Base-by-base conservation (phyloP, 1,284 basidiomycete genomes). In the Irpex sp. region DNA sequence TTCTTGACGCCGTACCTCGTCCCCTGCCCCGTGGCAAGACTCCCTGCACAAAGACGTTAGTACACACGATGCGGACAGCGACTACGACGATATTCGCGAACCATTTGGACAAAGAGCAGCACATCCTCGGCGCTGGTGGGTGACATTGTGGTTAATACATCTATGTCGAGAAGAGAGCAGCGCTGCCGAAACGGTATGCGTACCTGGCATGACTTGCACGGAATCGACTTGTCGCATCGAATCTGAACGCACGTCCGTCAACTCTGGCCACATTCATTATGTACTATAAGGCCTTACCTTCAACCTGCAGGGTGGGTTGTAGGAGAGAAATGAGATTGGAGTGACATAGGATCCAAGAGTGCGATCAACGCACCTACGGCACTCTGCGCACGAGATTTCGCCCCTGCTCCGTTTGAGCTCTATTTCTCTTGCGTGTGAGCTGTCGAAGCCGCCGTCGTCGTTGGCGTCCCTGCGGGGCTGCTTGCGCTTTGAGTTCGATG, bases 201-300 rank as follows among this genome's bases (percentile, higher is more conserved):
- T 71, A 85, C 85, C 77, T 86, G 85, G 72, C 86, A 89, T 6
- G 86, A 87, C 69, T 85, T 85, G 70, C 87, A 88, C 6, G 88
- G 87, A 64, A 91, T 87, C 66, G 87, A 82, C 79, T 89, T 91
- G 81, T 91, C 88, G 76, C 89, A 91, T 71, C 90, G 74, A 87
- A 81, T 75, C 89, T 89, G 66, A 58, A 44, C 37, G 21, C 48
- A 56, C 19, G 17, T 31, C 38, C 55, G 15, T 52, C 57, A 36
- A 57, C 21, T 38, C 11, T n/a, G 17, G 55, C 11, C n/a, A 31
- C 40, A 40, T 40, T 61, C 59, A 48, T 52, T 19, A 36, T 34
- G 26, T 13, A 26, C 44, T 55, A 44, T 38, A 36, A 55, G 31
- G 40, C 26, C 19, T 55, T 66, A 73, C 68, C 67, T 72, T 72